Conservation (phyloP, 2,329 filamentous ascomycete genomes). For the Calonectria ilicicola region DNA sequence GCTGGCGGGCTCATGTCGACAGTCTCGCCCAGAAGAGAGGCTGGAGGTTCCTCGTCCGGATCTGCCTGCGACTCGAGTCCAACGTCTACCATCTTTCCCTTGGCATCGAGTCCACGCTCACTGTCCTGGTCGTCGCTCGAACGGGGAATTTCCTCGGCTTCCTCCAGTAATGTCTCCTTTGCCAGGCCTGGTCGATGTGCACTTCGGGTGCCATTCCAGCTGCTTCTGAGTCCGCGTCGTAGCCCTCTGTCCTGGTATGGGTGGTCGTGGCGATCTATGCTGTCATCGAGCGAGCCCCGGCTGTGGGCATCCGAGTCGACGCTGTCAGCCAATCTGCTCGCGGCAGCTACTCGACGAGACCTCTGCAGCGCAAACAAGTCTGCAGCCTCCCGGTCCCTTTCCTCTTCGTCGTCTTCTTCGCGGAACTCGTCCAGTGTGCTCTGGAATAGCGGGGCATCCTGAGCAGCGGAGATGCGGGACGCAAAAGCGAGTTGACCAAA, state of each 20-base stretch:
- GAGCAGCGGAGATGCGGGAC: slow-evolving; percentile 76
- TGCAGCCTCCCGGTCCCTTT: slow-evolving; percentile 90
- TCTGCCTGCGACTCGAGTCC: slow-evolving; percentile 78
- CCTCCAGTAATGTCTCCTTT: slow-evolving; percentile 53
- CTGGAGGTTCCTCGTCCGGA: slow-evolving; percentile 68
- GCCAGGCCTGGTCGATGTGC: slow-evolving; percentile 42
- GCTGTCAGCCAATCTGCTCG: slow-evolving; percentile 86
- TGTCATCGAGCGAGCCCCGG: slow-evolving; percentile 51
- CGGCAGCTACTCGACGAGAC: slow-evolving; percentile 88
- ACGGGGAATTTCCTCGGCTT: slow-evolving; percentile 55
- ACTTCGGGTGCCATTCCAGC: slow-evolving; percentile 70
- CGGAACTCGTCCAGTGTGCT: slow-evolving; percentile 90
- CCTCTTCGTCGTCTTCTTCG: slow-evolving; percentile 93
- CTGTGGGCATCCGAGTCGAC: slow-evolving; percentile 76
- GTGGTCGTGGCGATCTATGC: slow-evolving; percentile 42
- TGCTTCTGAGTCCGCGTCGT: slow-evolving; percentile 70
- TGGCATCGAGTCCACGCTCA: slow-evolving; percentile 50
- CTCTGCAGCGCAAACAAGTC: slow-evolving; percentile 93
- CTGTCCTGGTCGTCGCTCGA: slow-evolving; percentile 47
- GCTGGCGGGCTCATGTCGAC: slow-evolving; percentile 68
- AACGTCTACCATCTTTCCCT: slow-evolving; percentile 86
- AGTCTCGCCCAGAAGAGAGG: slow-evolving; percentile 69
- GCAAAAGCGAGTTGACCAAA: slow-evolving; percentile 81
- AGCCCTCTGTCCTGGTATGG: slow-evolving; percentile 61
- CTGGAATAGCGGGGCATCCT: slow-evolving; percentile 93